Evolutionary conservation across 1,284 basidiomycete genomes (phyloP).

Genomic region (Somion occarium): DNA sequence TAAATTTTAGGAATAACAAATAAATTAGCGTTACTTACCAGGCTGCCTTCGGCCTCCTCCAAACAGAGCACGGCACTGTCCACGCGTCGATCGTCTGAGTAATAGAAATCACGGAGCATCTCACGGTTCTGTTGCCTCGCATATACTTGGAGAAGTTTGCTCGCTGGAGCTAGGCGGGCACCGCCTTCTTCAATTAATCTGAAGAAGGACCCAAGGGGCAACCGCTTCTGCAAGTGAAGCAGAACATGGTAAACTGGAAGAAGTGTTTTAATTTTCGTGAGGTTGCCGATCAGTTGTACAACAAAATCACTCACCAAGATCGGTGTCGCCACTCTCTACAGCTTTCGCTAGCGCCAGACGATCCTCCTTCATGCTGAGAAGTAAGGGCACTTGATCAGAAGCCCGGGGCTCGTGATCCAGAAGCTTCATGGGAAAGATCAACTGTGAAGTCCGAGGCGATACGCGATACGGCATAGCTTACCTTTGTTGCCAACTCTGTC

Average conservation of each 20-base stretch:
- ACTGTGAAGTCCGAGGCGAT: not conserved
- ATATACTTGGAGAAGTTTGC: conserved; percentile 79
- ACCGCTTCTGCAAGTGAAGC: conserved; percentile 76
- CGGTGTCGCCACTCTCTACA: conserved; percentile 92
- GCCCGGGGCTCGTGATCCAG: conserved; percentile 88
- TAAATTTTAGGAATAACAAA: not conserved
- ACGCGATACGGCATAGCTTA: too few species aligned
- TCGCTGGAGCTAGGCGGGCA: conserved; percentile 67
- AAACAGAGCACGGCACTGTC: conserved; percentile 87
- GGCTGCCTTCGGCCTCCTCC: conserved; percentile 70
- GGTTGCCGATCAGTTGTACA: conserved; percentile 1
- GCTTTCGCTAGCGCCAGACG: conserved; percentile 85
- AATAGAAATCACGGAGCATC: conserved; percentile 95
- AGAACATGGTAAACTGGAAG: conserved; percentile 83
- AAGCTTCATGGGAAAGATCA: conserved; percentile 44
- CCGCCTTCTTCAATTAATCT: conserved; percentile 89
- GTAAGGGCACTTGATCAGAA: conserved; percentile 89
- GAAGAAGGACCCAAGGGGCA: conserved; percentile 93
- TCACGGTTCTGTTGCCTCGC: conserved; percentile 87
- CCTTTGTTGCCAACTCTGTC: conserved; percentile 83
- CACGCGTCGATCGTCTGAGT: conserved; percentile 92
- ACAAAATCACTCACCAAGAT: conserved; percentile 62
- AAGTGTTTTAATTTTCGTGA: not conserved
- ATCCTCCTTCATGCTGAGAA: conserved; percentile 94
- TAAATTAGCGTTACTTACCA: conserved; percentile 30